These are phyloP conservation scores for Tetraselmis striata DNA, from an alignment of 139 green algal species.

Conservation along the genomic window DNA sequence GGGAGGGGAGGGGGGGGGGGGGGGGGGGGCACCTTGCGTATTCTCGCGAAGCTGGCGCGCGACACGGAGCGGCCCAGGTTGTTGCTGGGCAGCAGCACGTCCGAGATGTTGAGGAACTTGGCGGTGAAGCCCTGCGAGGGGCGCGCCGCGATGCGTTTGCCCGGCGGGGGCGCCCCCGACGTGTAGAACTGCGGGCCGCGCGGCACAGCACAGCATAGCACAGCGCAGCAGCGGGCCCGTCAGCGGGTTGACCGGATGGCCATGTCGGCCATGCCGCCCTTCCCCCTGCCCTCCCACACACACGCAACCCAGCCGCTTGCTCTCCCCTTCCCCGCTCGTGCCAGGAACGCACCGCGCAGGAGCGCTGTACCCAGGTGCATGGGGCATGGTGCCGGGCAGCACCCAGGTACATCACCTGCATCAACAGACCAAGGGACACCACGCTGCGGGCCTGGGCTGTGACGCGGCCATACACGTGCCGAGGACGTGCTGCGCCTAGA, in stretches of 20 bases:
- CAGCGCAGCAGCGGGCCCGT: not conserved
- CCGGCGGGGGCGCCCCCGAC: too few relatives aligned
- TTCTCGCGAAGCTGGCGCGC: slow-evolving; percentile 66
- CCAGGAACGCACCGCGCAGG: not conserved
- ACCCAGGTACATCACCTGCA: too few relatives aligned
- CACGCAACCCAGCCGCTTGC: not conserved
- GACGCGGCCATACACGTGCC: too few relatives aligned
- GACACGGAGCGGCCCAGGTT: slow-evolving; percentile 89
- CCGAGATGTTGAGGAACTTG: slow-evolving; percentile 85
- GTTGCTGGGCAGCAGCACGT: slow-evolving; percentile 89
- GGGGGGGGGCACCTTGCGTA: slow-evolving; percentile 41
- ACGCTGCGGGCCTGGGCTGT: too few relatives aligned
- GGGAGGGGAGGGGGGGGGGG: too few relatives aligned
- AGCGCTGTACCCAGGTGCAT: not conserved
- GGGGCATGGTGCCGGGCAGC: too few relatives aligned
- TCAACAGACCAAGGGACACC: too few relatives aligned
- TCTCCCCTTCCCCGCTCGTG: not conserved
- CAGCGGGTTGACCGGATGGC: too few relatives aligned
- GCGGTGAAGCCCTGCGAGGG: slow-evolving; percentile 28
- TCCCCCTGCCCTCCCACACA: not conserved
- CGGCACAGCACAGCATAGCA: not conserved
- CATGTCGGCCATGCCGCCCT: too few relatives aligned
- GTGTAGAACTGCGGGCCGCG: not conserved
- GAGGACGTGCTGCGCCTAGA: too few relatives aligned
- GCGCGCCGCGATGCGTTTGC: not conserved